Evolutionary conservation across 2,329 filamentous ascomycete species (phyloP), one percentile per base, ranked within the genome.

Genomic region (Sordariomycetes sp.): DNA sequence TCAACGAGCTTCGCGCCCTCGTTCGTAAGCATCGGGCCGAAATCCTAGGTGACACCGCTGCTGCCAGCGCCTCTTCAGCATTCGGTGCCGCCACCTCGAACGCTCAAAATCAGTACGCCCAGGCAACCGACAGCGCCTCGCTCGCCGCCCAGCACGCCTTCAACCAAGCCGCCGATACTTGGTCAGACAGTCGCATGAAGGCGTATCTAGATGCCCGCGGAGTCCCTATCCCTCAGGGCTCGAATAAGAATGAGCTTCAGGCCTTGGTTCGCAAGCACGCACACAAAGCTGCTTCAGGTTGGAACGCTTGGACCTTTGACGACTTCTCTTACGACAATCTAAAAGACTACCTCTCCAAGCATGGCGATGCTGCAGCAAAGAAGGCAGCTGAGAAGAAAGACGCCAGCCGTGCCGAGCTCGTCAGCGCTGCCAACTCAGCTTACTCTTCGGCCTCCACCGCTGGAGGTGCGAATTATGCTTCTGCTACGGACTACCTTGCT

Each of bases 1-100:
- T 76, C 46, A 93, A 95, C 50, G 90, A 98, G 59, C 73, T 96
- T 18, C 69, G 93, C 34, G 87, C 90, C 34, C 74, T 96, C 41
- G 82, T 90, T 42, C 86, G 90, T 54, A 93, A 92, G 70, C 76
- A 94, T 62, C 81, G 84, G 39, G 80, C 82, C 38, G 66, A 78
- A 38, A 66, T 90, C 30, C 65, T 79, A 14, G 80, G 78, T 39
- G 79, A 86, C 48, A 83, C 71, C 33, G 57, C 74, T 10, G 57
- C 66, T 8, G 70, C 60, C 17, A 72, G 72, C 16, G 75, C 71
- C 24, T 64, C 71, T 19, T 75, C 74, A 16, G 70, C 71, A 5
- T 79, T 72, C 41, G 82, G 82, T 37, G 82, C 82, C 39, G 83
- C 83, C 25, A 86, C 82, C 11, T 78, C 79, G 31, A 81, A 70